phyloP scores from a whole-genome alignment of 1,139 yeast genomes.

The Yamadazyma blattariae region DNA sequence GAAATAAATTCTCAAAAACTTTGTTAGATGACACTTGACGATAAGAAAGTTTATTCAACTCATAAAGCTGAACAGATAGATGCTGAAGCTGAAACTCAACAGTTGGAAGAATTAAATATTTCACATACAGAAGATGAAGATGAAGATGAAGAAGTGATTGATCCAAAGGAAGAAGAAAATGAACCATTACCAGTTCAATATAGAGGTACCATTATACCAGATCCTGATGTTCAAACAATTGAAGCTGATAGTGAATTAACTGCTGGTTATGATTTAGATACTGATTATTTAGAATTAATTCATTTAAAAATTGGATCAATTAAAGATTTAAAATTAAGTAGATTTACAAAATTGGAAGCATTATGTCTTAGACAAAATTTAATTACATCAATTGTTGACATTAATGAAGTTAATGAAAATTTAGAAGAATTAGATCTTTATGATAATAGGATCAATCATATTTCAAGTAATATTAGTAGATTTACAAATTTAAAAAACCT shows the following conservation, averaged over 20 bases:
- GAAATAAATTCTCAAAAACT: background rate
- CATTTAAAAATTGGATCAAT: slow-evolving; percentile 74
- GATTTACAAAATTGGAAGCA: slow-evolving; percentile 57
- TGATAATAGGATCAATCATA: slow-evolving; percentile 88
- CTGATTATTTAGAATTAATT: slow-evolving; percentile 68
- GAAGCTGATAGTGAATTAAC: slow-evolving; percentile 61
- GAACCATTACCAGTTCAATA: slow-evolving; percentile 40
- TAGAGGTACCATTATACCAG: slow-evolving; percentile 55
- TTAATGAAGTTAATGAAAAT: slow-evolving; percentile 54
- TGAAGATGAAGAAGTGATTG: slow-evolving; percentile 16
- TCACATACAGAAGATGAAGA: slow-evolving; percentile 23
- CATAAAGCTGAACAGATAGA: background rate
- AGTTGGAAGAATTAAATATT: slow-evolving; percentile 8
- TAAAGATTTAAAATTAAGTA: slow-evolving; percentile 57
- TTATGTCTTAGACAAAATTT: slow-evolving; percentile 84
- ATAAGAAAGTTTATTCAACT: slow-evolving; percentile 1
- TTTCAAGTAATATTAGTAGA: slow-evolving; percentile 64
- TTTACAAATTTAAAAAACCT: slow-evolving; percentile 56
- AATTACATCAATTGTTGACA: slow-evolving; percentile 66
- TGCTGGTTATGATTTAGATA: slow-evolving; percentile 56
- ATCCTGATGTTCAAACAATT: slow-evolving; percentile 42
- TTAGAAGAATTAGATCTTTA: slow-evolving; percentile 84
- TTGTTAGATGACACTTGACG: background rate
- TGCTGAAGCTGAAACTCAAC: background rate
- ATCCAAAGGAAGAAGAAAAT: slow-evolving; percentile 22